Conservation (phyloP, 2,329 filamentous ascomycete species). For the Bipolaris victoriae region DNA sequence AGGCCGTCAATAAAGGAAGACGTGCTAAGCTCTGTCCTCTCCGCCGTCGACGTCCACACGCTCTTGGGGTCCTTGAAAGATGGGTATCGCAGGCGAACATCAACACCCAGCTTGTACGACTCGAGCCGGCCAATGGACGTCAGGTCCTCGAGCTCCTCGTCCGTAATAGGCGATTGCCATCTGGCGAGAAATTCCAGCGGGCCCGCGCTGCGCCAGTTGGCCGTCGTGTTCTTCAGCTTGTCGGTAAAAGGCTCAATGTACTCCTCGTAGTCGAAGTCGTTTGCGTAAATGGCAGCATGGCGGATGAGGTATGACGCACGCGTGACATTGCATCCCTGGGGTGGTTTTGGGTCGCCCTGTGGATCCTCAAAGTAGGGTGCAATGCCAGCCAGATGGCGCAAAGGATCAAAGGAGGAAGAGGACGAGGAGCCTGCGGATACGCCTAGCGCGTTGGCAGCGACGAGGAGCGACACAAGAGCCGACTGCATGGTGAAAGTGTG, state of each 20-base stretch:
- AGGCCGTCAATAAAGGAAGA: constrained; percentile 64
- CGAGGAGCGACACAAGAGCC: constrained; percentile 30
- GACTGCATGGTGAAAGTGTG: constrained; percentile 22
- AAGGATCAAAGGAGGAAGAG: constrained; percentile 54
- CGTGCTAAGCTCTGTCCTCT: constrained; percentile 65
- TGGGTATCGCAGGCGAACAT: constrained; percentile 65
- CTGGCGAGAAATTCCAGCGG: constrained; percentile 62
- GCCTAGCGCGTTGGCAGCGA: constrained; percentile 33
- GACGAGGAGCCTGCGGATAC: constrained; percentile 40
- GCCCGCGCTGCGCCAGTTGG: constrained; percentile 64
- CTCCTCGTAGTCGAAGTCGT: constrained; percentile 59
- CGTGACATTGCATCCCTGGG: constrained; percentile 59
- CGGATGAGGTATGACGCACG: constrained; percentile 57
- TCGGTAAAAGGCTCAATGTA: constrained; percentile 59
- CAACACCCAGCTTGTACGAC: constrained; percentile 64
- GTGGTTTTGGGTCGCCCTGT: constrained; percentile 54
- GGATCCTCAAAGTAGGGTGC: constrained; percentile 59
- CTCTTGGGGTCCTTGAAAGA: constrained; percentile 59
- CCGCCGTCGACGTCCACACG: constrained; percentile 68
- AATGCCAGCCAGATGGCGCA: constrained; percentile 58
- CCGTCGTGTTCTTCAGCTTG: constrained; percentile 65
- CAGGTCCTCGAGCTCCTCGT: constrained; percentile 64
- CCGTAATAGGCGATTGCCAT: constrained; percentile 64
- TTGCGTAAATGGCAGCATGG: constrained; percentile 60
- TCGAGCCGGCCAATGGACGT: constrained; percentile 67